Evolutionary conservation across 2,329 filamentous ascomycete species (phyloP), one percentile per base, ranked within the genome.

Genomic region (Aspergillus pseudoterreus): DNA sequence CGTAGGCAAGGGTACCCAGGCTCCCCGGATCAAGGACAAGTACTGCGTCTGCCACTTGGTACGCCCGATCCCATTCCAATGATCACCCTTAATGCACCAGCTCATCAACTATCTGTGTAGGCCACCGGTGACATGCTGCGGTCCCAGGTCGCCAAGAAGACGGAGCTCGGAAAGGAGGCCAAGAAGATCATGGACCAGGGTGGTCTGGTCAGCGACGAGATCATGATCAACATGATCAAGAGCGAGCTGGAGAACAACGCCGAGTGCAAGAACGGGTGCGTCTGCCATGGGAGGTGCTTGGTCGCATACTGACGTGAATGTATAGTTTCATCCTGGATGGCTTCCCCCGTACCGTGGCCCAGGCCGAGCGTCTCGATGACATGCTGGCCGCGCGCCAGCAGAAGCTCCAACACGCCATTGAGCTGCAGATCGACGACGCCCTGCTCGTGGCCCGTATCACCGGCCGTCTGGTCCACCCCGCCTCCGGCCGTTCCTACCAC

Each of bases 101-200:
- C 22, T 22, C 6, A 22, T 22, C 22, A 39, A 50, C 51, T 38
- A 19, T 32, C 1, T 53, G 46, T 53, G 46, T 65, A 96, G 92
- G 94, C 94, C 58, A 99, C 94, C 54, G 94, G 94, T 73, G 94
- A 99, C 77, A 99, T 99, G 94, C 84, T 99, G 69, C 91, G 94
- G 69, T 95, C 92, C 62, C 94, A 99, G 76, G 94, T 99, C 70
- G 88, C 92, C 60, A 95, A 95, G 79, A 96, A 97, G 85, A 99
- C 94, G 52, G 77, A 88, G 54, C 85, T 99, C 60, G 94, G 94
- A 64, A 84, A 88, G 70, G 91, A 96, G 80, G 94, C 94, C 61
- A 99, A 99, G 86, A 97, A 97, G 85, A 99, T 99, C 75, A 99
- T 99, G 94, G 94, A 99, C 71, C 88, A 92, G 72, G 94, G 94